Evolutionary conservation across 176 grass and related monocot genomes (phyloP).

Genomic region (Carex myosuroides): DNA sequence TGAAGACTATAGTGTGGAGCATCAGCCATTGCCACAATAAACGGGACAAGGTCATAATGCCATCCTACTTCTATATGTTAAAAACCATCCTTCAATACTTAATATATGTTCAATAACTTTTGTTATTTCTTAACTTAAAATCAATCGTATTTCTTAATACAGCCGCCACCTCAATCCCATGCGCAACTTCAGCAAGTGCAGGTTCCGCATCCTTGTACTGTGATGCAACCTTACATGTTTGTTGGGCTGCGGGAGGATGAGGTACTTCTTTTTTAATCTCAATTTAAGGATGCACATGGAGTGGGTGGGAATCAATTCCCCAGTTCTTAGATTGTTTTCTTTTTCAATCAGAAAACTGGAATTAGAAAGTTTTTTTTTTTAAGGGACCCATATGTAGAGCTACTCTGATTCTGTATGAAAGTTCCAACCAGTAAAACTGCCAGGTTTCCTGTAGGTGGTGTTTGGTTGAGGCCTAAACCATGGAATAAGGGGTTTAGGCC

Average conservation of each 20-base stretch:
- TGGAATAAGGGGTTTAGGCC: too few relatives aligned
- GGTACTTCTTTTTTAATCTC: slow-evolving; percentile 35
- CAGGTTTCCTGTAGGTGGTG: not conserved
- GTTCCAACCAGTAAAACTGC: not conserved
- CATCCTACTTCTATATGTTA: not conserved
- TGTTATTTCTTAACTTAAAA: slow-evolving; percentile 4
- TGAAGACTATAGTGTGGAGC: slow-evolving; percentile 99
- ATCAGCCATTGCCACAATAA: slow-evolving; percentile 91
- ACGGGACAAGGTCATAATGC: slow-evolving; percentile 61
- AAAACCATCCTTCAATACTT: not conserved
- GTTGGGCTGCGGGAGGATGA: slow-evolving; percentile 89
- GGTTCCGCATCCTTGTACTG: slow-evolving; percentile 60
- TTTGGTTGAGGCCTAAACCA: too few relatives aligned
- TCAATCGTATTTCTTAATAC: not conserved
- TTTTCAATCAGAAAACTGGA: not conserved
- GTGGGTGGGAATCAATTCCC: not conserved
- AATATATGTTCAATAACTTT: not conserved
- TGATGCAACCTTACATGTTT: slow-evolving; percentile 60
- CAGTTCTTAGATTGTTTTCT: not conserved
- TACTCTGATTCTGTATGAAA: not conserved
- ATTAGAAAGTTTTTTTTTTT: not conserved
- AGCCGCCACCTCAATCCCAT: slow-evolving; percentile 30
- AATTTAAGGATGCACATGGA: slow-evolving; percentile 3
- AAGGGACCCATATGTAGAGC: not conserved
- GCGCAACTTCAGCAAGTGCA: slow-evolving; percentile 73